Evolutionary conservation across 345 rosid species (phyloP), one percentile per base, ranked within the genome.

Genomic region (Noccaea bulbosa): DNA sequence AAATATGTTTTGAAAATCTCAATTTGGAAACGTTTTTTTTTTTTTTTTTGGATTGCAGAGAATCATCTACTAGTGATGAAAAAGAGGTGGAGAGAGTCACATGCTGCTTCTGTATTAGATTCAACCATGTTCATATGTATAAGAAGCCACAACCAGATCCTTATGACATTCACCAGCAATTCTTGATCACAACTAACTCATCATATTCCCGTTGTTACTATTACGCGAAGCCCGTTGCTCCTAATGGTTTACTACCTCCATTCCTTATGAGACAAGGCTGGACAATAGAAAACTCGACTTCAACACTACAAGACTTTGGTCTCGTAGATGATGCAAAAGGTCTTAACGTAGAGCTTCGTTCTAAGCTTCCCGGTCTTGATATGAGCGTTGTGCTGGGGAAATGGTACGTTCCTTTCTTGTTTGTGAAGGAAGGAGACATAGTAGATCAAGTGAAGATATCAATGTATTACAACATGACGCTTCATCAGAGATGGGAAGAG

Each of bases 401-500:
- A 70, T 86, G 91, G 89, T 88, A 83, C 22, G 83, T 82, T 32
- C 91, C 91, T 5, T 88, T 83, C 63, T 46, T 88, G 67, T 86
- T 84, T 9, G 64, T 86, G 5, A 85, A 56, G 62, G 94, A 88
- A 27, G 74, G 71, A 34, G 35, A 35, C 11, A 27, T 64, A 2
- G 52, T 57, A 44, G 79, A 84, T 10, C 91, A 86, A 40, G 69
- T 83, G 55, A 73, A 45, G 49, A 70, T 3, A 20, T 71, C 89
- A 15, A 79, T 69, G 77, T 77, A 78, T 59, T 88, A 88, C 34
- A 74, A 61, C 65, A 83, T 88, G 84, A 83, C 88, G 5, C 85
- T 88, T 11, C 78, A 83, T 67, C 90, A 88, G 24, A 78, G 77
- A 5, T 85, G 88, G 85, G 83, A 85, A 72, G 73, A 70, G 58